Conservation (phyloP, 768 basidiomycete genomes). For the Auricularia sp. region DNA sequence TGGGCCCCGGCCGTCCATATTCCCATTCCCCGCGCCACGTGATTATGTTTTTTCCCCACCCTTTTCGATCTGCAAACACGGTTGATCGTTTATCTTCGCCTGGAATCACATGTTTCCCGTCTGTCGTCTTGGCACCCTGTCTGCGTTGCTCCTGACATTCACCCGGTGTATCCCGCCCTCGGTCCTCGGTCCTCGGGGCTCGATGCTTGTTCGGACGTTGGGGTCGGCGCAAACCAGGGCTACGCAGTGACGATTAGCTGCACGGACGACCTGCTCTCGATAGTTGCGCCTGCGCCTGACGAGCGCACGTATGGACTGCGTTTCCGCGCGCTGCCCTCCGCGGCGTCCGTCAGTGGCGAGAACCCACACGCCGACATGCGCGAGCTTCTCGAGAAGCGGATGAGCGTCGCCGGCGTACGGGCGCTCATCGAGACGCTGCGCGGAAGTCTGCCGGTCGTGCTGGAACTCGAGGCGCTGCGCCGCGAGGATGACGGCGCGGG, state of each 20-base stretch:
- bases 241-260: conserved; percentile 73
- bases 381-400: conserved; percentile 70
- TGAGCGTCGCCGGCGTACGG: conserved; percentile 66
- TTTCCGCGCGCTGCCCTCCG: conserved; percentile 42
- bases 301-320: conserved; percentile 54
- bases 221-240: conserved; percentile 31
- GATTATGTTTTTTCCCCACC: too few relatives aligned
- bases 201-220: background rate
- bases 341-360: conserved; percentile 9
- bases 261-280: conserved; percentile 59
- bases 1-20: too few relatives aligned
- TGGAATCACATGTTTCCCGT: too few relatives aligned
- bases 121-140: too few relatives aligned
- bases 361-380: conserved; percentile 17
- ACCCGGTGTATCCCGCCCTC: background rate
- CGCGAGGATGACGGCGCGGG: conserved; percentile 21
- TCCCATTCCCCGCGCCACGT: too few relatives aligned
- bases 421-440: conserved; percentile 59
- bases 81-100: too few relatives aligned
- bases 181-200: background rate
- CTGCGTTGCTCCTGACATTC: too few relatives aligned
- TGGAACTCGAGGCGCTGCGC: conserved; percentile 45
- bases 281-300: conserved; percentile 27
- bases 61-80: too few relatives aligned
- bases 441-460: conserved; percentile 67